Evolutionary conservation across 306 rosid species (phyloP), one percentile per base, ranked within the genome.

Genomic region (peach (Prunus persica)): DNA sequence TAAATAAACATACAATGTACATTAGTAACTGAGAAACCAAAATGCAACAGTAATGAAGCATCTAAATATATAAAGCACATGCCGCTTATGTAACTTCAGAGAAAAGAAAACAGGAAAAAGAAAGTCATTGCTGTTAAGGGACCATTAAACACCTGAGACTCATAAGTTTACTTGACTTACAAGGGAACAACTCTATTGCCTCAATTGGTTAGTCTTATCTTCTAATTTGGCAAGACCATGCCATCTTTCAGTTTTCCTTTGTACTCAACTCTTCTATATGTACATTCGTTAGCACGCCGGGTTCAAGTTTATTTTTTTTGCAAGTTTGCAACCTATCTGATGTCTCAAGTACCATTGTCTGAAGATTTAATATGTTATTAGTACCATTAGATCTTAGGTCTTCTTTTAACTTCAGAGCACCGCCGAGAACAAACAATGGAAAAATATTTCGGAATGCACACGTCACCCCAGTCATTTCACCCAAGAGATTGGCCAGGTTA

Each of bases 1-100:
- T 82, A 88, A 60, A 82, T 63, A 65, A 85, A 82, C 55, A 81
- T 69, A 61, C 62, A 63, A 75, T 63, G 79, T 57, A 65, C 28
- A 49, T 71, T 83, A 74, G 85, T 67, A 56, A 79, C 73, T 54
- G 24, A 58, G 73, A 76, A 76, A 54, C 74, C 45, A 76, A 8
- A 43, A 50, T 27, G 5, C 22, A 50, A 20, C 15, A 41, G 38
- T 19, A 8, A 50, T 12, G 24, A 30, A 69, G 47, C 41, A 55
- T 43, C 14, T 34, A 38, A 13, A 8, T 22, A 41, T 25, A 61
- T 5, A 61, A 61, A 11, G 11, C 22, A 67, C 8, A 38, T 63
- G 22, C 22, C 27, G 5, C 22, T 58, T 19, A 49, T 6, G 51
- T 24, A 47, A 27, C 25, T 28, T 56, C 24, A 46, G 25, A 65